A percentile compares a stretch with the other conserved stretches of the same genome.
phyloP scores from a whole-genome alignment of 2,329 filamentous ascomycete genomes.

The Xylariomycetidae sp. region DNA sequence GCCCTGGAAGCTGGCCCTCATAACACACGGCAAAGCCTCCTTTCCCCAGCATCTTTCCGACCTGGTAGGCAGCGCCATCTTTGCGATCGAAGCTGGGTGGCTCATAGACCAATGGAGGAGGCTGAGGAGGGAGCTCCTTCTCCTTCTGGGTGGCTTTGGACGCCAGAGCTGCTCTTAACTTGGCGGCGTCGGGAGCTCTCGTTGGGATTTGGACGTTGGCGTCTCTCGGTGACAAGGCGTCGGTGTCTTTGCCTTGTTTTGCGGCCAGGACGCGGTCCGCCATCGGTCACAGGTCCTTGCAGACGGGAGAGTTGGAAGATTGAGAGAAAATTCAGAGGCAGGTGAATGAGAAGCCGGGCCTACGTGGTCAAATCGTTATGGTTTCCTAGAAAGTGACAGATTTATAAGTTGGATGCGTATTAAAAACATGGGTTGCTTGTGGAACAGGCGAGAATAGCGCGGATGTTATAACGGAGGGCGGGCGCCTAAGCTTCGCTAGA shows the following conservation, averaged over 20 bases:
- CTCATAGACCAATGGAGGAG: conserved; percentile 55
- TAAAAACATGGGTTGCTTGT: no score
- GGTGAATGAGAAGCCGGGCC: no score
- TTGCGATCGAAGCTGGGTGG: conserved; percentile 64
- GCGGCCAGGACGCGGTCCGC: conserved; percentile 42
- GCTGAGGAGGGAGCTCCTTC: conserved; percentile 63
- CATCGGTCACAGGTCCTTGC: no score
- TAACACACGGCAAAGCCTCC: conserved; percentile 82
- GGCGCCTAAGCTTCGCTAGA: no score
- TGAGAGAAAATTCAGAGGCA: no score
- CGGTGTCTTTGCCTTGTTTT: conserved; percentile 51
- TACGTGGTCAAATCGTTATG: no score
- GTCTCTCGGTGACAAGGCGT: conserved; percentile 62
- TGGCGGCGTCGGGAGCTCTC: conserved; percentile 33
- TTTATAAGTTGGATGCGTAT: no score
- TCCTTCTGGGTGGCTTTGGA: conserved; percentile 40
- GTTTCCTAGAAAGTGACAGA: no score
- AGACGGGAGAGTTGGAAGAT: no score
- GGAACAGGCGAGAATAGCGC: no score
- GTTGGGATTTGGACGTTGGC: conserved; percentile 53
- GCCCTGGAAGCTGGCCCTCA: conserved; percentile 61
- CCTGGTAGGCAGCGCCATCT: conserved; percentile 67
- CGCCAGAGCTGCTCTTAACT: conserved; percentile 44
- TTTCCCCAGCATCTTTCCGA: conserved; percentile 71
- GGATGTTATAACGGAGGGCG: no score